Conservation (phyloP, 1,284 basidiomycete genomes). For the Rhodofomes roseus region DNA sequence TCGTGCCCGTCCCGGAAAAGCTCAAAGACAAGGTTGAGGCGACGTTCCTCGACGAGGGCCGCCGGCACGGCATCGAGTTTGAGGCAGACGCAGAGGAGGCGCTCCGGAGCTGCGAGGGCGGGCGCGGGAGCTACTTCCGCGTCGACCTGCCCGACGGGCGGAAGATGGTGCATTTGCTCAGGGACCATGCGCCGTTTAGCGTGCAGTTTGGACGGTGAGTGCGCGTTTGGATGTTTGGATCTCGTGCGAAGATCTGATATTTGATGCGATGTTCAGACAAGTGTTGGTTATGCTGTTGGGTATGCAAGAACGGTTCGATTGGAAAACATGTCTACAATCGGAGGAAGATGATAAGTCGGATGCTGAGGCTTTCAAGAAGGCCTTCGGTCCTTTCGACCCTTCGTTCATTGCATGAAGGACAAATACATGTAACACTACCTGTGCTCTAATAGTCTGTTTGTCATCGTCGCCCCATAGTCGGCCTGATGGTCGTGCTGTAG, state of each 20-base stretch:
- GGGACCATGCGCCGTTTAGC: constrained; percentile 74
- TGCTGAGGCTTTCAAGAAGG: constrained; percentile 76
- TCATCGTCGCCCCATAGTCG: neutral
- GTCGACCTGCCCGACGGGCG: constrained; percentile 87
- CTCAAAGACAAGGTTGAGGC: constrained; percentile 62
- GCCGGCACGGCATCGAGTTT: constrained; percentile 58
- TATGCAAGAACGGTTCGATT: constrained; percentile 78
- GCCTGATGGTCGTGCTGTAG: too few relatives aligned
- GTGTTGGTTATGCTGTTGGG: constrained; percentile 73
- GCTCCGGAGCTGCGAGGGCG: constrained; percentile 45
- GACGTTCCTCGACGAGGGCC: constrained; percentile 69
- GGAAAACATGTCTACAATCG: constrained; percentile 81
- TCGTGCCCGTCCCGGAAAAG: constrained; percentile 73
- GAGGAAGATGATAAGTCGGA: constrained; percentile 84
- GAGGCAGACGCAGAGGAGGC: constrained; percentile 63
- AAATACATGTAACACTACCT: neutral
- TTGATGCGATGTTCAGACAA: constrained; percentile 45
- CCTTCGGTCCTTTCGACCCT: constrained; percentile 74
- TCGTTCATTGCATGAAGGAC: constrained; percentile 18
- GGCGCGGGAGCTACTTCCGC: constrained; percentile 78
- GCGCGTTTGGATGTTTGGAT: neutral
- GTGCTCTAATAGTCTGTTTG: neutral
- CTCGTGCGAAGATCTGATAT: constrained; percentile 3
- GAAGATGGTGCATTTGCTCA: constrained; percentile 82
- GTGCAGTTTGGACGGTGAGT: constrained; percentile 90